phyloP scores from a whole-genome alignment of 768 basidiomycete species.

The Trametes gibbosa region DNA sequence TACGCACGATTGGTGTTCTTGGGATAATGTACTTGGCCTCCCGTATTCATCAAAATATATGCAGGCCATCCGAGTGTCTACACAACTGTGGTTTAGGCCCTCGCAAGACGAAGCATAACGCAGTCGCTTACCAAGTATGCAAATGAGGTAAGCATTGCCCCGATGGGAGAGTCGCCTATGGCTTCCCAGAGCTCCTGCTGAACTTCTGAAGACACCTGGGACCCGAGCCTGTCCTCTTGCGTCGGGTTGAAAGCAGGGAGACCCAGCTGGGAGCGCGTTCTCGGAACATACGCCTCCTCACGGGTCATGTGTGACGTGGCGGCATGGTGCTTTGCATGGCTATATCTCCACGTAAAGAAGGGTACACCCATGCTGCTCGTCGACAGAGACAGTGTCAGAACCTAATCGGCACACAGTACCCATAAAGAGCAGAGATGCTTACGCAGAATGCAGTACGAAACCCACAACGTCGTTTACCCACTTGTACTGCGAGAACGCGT shows the following conservation, averaged over 20 bases:
- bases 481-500: slow-evolving; percentile 92
- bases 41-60: slow-evolving; percentile 79
- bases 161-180: slow-evolving; percentile 86
- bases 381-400: neutral
- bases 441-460: slow-evolving; percentile 89
- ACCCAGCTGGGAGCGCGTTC: slow-evolving; percentile 70
- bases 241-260: slow-evolving; percentile 63
- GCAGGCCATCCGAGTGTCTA: slow-evolving; percentile 82
- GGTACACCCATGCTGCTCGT: slow-evolving; percentile 78
- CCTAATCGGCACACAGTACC: neutral
- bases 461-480: slow-evolving; percentile 87
- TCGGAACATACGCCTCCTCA: slow-evolving; percentile 93
- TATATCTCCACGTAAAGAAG: slow-evolving; percentile 94
- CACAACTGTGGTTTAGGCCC: neutral
- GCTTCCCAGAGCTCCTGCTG: slow-evolving; percentile 79
- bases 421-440: slow-evolving; percentile 26
- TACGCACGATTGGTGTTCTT: slow-evolving; percentile 71
- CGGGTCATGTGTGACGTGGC: slow-evolving; percentile 89
- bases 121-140: slow-evolving; percentile 53
- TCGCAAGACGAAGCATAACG: neutral
- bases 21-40: slow-evolving; percentile 83
- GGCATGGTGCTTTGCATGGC: slow-evolving; percentile 93
- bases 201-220: slow-evolving; percentile 61
- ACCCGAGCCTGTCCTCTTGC: slow-evolving; percentile 60
- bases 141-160: slow-evolving; percentile 49